Percentiles rank a stretch among this genome's conserved stretches.
These are phyloP conservation scores for Sporothrix curviconia DNA, from an alignment of 2,329 filamentous ascomycete species.

Conservation along the genomic window DNA sequence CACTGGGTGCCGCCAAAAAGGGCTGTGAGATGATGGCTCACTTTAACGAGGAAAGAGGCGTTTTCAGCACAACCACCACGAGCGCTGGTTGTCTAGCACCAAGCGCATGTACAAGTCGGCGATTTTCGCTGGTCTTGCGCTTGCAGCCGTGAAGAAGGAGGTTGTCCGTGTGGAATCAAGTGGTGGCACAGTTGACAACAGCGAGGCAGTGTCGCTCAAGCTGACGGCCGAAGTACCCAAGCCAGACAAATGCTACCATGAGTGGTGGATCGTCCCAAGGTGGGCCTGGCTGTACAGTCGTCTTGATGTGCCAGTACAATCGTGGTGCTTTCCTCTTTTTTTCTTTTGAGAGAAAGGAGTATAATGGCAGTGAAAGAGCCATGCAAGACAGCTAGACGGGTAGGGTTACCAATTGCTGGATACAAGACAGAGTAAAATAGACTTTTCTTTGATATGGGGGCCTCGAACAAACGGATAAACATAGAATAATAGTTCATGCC, in stretches of 20 bases:
- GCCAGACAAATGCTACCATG: slow-evolving; percentile 51
- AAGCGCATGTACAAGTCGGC: slow-evolving; percentile 61
- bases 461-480: too few species aligned
- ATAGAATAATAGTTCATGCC: too few species aligned
- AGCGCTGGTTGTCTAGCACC: slow-evolving; percentile 53
- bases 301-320: background rate
- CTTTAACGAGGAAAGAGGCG: slow-evolving; percentile 43
- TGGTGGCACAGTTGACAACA: slow-evolving; percentile 17
- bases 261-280: slow-evolving; percentile 58
- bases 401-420: too few species aligned
- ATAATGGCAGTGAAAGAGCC: too few species aligned
- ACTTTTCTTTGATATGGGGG: too few species aligned
- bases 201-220: slow-evolving; percentile 24
- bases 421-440: too few species aligned
- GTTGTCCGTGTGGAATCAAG: slow-evolving; percentile 31
- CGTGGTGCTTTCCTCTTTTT: background rate
- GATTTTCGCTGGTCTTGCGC: slow-evolving; percentile 61
- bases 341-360: too few species aligned
- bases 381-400: too few species aligned
- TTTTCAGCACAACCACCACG: slow-evolving; percentile 44
- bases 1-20: slow-evolving; percentile 43
- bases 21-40: slow-evolving; percentile 51
- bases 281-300: slow-evolving; percentile 24
- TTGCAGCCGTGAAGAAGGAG: slow-evolving; percentile 53
- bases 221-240: slow-evolving; percentile 47